phyloP scores from a whole-genome alignment of 2,329 filamentous ascomycete genomes.

The Fusarium aywerte region DNA sequence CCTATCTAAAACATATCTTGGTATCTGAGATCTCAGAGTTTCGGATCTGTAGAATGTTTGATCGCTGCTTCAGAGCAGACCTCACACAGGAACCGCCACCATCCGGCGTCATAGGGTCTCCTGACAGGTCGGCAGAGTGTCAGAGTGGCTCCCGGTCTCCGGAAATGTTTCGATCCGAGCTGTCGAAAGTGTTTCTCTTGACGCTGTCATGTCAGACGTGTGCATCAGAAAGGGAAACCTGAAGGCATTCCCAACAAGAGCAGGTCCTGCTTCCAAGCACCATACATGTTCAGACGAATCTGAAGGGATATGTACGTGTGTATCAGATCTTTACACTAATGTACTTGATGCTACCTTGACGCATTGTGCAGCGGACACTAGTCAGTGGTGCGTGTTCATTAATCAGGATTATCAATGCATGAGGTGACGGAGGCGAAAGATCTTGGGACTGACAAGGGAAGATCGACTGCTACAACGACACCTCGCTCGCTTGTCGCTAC shows the following conservation, averaged over 20 bases:
- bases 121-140: slow-evolving; percentile 26
- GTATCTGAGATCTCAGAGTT: slow-evolving; percentile 38
- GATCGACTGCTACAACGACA: slow-evolving; percentile 31
- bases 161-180: slow-evolving; percentile 27
- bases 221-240: slow-evolving; percentile 26
- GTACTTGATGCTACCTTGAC: neutral
- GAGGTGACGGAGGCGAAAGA: slow-evolving; percentile 16
- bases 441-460: slow-evolving; percentile 27
- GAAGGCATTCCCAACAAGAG: neutral
- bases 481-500: slow-evolving; percentile 14
- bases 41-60: slow-evolving; percentile 37
- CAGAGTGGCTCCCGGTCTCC: slow-evolving; percentile 22
- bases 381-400: slow-evolving; percentile 16
- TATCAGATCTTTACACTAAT: neutral
- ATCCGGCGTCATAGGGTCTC: slow-evolving; percentile 40
- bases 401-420: slow-evolving; percentile 12
- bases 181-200: slow-evolving; percentile 29
- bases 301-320: neutral
- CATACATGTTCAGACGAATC: slow-evolving; percentile 1
- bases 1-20: slow-evolving; percentile 32
- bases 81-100: slow-evolving; percentile 39
- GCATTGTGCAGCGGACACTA: slow-evolving; percentile 10
- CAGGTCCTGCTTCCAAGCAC: slow-evolving; percentile 5
- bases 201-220: slow-evolving; percentile 28
- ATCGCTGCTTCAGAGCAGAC: slow-evolving; percentile 41